A percentile compares a stretch with the other conserved stretches of the same genome.
These are phyloP conservation scores for Hirschfeldia incana DNA, from an alignment of 345 rosid species.

Conservation along the genomic window DNA sequence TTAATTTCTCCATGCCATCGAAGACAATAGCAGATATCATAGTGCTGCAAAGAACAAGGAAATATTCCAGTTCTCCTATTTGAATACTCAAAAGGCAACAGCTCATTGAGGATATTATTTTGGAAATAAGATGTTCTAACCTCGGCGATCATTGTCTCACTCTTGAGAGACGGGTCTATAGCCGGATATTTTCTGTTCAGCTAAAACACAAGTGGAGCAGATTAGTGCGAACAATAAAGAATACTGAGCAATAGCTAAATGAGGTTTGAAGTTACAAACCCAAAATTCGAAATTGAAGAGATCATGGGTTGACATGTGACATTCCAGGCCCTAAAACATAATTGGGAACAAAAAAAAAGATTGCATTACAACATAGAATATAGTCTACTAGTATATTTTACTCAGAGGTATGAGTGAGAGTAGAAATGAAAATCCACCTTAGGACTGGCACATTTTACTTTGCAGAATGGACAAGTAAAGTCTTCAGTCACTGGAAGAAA, in stretches of 20 bases:
- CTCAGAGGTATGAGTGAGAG: conserved; percentile 20
- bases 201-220: conserved; percentile 46
- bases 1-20: not conserved
- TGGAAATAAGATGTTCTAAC: conserved; percentile 44
- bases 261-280: conserved; percentile 87
- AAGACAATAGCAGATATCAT: conserved; percentile 4
- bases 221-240: conserved; percentile 21
- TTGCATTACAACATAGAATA: conserved; percentile 17
- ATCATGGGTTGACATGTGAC: conserved; percentile 88
- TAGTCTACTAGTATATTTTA: conserved; percentile 24
- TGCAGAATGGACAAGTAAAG: conserved; percentile 95
- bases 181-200: conserved; percentile 86
- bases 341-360: conserved; percentile 5
- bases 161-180: conserved; percentile 79
- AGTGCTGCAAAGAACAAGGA: conserved; percentile 9
- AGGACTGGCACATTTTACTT: conserved; percentile 89
- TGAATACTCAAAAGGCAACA: conserved; percentile 8
- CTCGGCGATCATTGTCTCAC: conserved; percentile 76
- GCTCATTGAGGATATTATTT: not conserved
- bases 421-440: conserved; percentile 54
- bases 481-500: conserved; percentile 84
- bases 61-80: conserved; percentile 14
- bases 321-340: conserved; percentile 72
- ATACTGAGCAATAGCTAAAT: conserved; percentile 23
- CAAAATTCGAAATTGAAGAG: conserved; percentile 93